Base-by-base conservation (phyloP, 1,284 basidiomycete genomes). In the Cerrena zonata region DNA sequence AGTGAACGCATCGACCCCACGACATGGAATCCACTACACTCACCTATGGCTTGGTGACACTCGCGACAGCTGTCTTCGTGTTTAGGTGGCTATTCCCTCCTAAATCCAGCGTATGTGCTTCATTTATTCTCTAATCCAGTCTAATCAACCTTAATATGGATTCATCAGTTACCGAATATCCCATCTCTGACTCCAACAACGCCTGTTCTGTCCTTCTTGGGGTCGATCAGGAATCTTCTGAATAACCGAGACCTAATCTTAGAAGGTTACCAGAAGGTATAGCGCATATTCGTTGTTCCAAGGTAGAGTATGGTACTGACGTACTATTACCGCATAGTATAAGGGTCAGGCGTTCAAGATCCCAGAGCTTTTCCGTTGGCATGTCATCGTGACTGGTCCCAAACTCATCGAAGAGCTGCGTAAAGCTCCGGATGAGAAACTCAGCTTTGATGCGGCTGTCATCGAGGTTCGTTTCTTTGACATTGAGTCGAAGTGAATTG, bases 381-480 rank as follows among this genome's bases (percentile, higher is more conserved):
- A 49, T 3, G 41, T 61, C 41, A 40, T 58, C 13, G 58, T 63
- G 5, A 58, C 54, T 18, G 48, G 42, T n/a, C 50, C 50, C 3
- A 41, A 60, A 39, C 54, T 54, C 34, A 48, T 61, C 5, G 56
- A 61, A 2, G 61, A 63, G 34, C 13, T 63, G 5, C 55, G 54
- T 3, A 57, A 50, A 30, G 61, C 58, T 11, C 54, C 54, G 11
- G 61, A 62, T 45, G 49, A 59, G 12, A 52, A 48, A 4, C 45
- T 62, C 7, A 61, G 57, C 12, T 58, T 60, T 40, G 24, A 38
- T 2, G 56, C 40, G 11, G 56, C 56, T 3, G 45, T 45, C 0
- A 26, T 52, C 2, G 59, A 61, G 1, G 61, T 62, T 7, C 30
- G 30, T 34, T 15, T 7, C 15, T 7, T 34, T 15, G 30, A 34